Percentiles rank a stretch among this genome's conserved stretches.
phyloP scores from a whole-genome alignment of 208 protist species.

The Phytomonas sp. region DNA sequence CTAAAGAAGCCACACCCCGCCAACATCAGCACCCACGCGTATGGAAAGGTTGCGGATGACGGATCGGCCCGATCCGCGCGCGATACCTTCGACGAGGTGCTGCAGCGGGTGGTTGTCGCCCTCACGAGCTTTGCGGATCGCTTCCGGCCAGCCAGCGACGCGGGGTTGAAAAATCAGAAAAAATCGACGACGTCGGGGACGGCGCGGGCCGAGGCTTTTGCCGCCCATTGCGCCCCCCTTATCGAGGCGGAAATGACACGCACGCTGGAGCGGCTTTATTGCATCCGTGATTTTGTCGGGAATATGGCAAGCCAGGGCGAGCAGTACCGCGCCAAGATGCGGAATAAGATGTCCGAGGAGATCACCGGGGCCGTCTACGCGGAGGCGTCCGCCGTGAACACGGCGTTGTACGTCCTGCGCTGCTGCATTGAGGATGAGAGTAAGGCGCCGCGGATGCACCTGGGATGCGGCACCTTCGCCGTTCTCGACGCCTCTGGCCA shows the following conservation, averaged over 20 bases:
- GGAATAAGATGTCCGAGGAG: conserved; percentile 17
- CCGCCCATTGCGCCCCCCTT: conserved; percentile 18
- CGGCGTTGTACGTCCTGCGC: conserved; percentile 72
- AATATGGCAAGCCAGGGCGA: conserved; percentile 36
- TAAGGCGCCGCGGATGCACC: conserved; percentile 49
- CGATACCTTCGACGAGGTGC: conserved; percentile 43
- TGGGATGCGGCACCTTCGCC: conserved; percentile 80
- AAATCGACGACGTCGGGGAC: conserved; percentile 26
- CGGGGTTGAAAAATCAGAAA: conserved; percentile 25
- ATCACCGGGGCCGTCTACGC: conserved; percentile 15
- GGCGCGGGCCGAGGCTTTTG: conserved; percentile 19
- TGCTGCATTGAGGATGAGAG: conserved; percentile 65
- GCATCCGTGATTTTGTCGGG: conserved; percentile 30
- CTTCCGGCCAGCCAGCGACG: conserved; percentile 22
- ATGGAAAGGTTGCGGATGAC: conserved; percentile 32
- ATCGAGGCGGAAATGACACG: conserved; percentile 26
- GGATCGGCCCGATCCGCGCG: conserved; percentile 31
- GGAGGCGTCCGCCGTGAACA: conserved; percentile 69
- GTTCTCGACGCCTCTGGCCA: conserved; percentile 7
- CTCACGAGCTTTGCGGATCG: conserved; percentile 33
- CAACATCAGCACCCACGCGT: conserved; percentile 7
- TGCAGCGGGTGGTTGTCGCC: conserved; percentile 26
- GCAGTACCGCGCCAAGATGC: conserved; percentile 22
- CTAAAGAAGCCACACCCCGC: background rate
- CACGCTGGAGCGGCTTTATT: conserved; percentile 26